Evolutionary conservation across 192 early-diverging fungal species (phyloP), one percentile per base, ranked within the genome.

Genomic region (Umbelopsis vinacea): DNA sequence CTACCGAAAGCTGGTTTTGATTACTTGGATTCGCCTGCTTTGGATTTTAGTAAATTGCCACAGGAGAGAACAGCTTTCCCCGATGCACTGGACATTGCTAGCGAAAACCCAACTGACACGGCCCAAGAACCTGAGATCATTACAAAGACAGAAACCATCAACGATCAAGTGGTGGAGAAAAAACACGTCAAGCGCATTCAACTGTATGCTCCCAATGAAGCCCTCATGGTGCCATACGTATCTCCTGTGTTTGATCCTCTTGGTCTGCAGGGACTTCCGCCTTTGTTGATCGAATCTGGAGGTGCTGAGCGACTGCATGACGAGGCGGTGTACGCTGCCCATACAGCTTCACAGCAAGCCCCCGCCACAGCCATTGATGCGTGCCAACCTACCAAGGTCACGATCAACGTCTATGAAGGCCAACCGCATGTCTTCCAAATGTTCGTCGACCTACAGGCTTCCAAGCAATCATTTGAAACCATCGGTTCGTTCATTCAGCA

Each of bases 391-490:
- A 82, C 77, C 17, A 46, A 71, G 2, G 67, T 84, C n/a, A 80
- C 72, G 11, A 33, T 87, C 22, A 79, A 80, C 23, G 12, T 85
- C 40, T 87, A 82, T 52, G 77, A 81, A 33, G 86, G 85, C 54
- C 81, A 83, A 72, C 84, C 84, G 22, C 86, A 87, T 54, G 84
- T 85, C 8, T 87, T 85, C 43, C 79, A 87, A 21, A 52, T 79
- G 57, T 63, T 63, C 33, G 35, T 35, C 29, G 57, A 63, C n/a
- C 33, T 63, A 6, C 15, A 14, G 6, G 10, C 33, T 37, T 5
- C 57, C 14, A 63, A 63, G 14, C 26, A 19, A 37, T 63, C 57
- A 0, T 63, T 63, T 19, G 8, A 22, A 19, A 63, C 26, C 33
- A 63, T 63, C 19, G 57, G 57, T 14, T 22, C 57, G 1, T 63